Percentiles rank a stretch among this genome's conserved stretches.
Evolutionary conservation across 2,329 filamentous ascomycete species (phyloP).

Genomic region (Zymoseptoria passerinii): DNA sequence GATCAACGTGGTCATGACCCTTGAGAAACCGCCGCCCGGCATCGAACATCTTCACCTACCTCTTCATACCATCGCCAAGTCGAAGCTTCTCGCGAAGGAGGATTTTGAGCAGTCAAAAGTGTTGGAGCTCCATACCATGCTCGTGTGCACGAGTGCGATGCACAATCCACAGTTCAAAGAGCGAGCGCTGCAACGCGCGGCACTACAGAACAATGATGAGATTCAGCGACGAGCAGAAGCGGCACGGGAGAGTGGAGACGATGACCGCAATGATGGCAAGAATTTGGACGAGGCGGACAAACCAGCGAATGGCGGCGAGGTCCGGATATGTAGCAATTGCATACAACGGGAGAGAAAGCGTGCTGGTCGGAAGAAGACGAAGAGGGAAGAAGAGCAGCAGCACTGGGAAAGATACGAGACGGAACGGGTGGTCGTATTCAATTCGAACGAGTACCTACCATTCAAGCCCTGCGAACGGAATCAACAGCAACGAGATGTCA

Average conservation of each 20-base stretch:
- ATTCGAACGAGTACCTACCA: conserved; percentile 77
- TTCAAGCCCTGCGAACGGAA: conserved; percentile 55
- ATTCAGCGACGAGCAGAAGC: conserved; percentile 37
- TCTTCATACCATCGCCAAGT: conserved; percentile 85
- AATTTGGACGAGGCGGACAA: conserved; percentile 57
- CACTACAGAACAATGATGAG: conserved; percentile 35
- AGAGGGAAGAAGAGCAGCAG: conserved; percentile 87
- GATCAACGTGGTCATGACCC: conserved; percentile 75
- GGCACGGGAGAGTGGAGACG: conserved; percentile 25
- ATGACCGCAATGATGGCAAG: conserved; percentile 38
- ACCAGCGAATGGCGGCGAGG: conserved; percentile 82
- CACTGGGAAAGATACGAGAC: conserved; percentile 74
- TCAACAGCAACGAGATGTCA: conserved; percentile 21
- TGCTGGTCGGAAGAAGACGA: conserved; percentile 83
- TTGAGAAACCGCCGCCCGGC: conserved; percentile 66
- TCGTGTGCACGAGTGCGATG: conserved; percentile 92
- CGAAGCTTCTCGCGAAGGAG: conserved; percentile 76
- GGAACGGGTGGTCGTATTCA: conserved; percentile 81
- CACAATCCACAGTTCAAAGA: conserved; percentile 57
- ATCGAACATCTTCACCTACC: conserved; percentile 79
- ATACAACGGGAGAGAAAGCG: conserved; percentile 86
- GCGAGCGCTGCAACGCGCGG: conserved; percentile 58
- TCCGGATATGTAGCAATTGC: conserved; percentile 85
- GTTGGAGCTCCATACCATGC: conserved; percentile 67
- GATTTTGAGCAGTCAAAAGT: conserved; percentile 62